Evolutionary conservation across 768 basidiomycete species (phyloP).

Genomic region (Termitomyces titanicus): DNA sequence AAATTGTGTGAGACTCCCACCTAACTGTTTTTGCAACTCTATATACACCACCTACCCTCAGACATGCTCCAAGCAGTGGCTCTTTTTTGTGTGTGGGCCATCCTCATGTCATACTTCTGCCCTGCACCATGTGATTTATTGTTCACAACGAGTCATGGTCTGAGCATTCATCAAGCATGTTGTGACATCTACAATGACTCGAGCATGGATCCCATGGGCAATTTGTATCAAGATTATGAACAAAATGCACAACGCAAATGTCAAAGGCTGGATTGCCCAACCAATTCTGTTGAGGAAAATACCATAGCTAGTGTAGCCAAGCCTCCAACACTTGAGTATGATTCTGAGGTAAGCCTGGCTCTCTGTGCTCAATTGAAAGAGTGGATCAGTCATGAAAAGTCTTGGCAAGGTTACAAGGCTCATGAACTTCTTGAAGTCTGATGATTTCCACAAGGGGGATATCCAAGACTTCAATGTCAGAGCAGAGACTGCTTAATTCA

Average conservation of each 20-base stretch:
- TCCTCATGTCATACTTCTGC: background rate
- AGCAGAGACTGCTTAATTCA: slow-evolving; percentile 1
- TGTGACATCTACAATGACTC: background rate
- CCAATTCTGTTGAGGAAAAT: background rate
- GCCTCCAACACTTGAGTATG: background rate
- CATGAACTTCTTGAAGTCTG: slow-evolving; percentile 7
- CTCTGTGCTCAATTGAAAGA: too few relatives aligned
- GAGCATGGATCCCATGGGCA: background rate
- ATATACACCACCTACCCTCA: too few relatives aligned
- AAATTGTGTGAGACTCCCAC: too few relatives aligned
- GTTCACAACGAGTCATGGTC: background rate
- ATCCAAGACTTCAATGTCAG: slow-evolving; percentile 1
- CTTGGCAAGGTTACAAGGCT: slow-evolving; percentile 2
- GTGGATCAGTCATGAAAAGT: too few relatives aligned
- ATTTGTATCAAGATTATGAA: background rate
- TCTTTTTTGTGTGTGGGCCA: background rate
- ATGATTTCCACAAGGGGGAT: slow-evolving; percentile 8
- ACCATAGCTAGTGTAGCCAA: background rate
- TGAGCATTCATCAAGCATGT: background rate
- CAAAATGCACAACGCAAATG: background rate
- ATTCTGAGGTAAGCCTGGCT: too few relatives aligned
- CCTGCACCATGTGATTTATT: background rate
- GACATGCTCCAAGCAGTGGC: too few relatives aligned
- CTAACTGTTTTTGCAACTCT: too few relatives aligned
- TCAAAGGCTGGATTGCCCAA: background rate